Base-by-base conservation (phyloP, 2,329 filamentous ascomycete genomes). In the Venturia asperata region DNA sequence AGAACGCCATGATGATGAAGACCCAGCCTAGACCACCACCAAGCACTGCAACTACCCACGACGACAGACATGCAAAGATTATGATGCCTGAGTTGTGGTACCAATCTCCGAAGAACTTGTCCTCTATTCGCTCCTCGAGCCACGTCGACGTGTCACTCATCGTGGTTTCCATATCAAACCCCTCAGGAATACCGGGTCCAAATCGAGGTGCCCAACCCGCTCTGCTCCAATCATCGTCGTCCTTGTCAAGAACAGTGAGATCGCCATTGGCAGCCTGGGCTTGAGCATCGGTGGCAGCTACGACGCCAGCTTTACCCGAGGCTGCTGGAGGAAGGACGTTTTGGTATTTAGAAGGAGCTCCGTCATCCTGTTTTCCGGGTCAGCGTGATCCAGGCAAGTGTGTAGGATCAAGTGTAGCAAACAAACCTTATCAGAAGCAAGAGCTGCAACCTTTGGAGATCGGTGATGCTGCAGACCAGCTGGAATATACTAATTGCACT, bases 71-170 rank as follows among this genome's bases (percentile, higher is more conserved):
- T 63, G 93, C 91, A 73, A 99, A 97, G 69, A 93, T 82, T 73
- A 99, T 97, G 67, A 99, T 80, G n/a, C 82, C 94, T 2, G 92
- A 87, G 76, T 99, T 99, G 77, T 99, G 92, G 76, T 97, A 99
- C 94, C 94, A 99, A 75, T 97, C 92, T 74, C 94, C 94, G 74
- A 90, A 99, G 75, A 95, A 91, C 73, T 90, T 90, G 74, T 97
- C 92, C 52, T 93, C 86, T 43, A 99, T 77, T 75, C 87, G 88
- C 67, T 86, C 84, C 74, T 99, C 95, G 30, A 97, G 76, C 80
- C 88, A 90, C 1, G 92, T 96, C 71, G 92, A 85, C 74, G 97
- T 92, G 72, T 99, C 92, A 47, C 94, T 82, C 72, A 96, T 75
- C 67, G 85, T 91, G 58, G 76, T 76, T 66, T 88, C 87, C 15